These are phyloP conservation scores for Chaetomium globosum DNA, from an alignment of 2,329 filamentous ascomycete species.

Conservation along the genomic window DNA sequence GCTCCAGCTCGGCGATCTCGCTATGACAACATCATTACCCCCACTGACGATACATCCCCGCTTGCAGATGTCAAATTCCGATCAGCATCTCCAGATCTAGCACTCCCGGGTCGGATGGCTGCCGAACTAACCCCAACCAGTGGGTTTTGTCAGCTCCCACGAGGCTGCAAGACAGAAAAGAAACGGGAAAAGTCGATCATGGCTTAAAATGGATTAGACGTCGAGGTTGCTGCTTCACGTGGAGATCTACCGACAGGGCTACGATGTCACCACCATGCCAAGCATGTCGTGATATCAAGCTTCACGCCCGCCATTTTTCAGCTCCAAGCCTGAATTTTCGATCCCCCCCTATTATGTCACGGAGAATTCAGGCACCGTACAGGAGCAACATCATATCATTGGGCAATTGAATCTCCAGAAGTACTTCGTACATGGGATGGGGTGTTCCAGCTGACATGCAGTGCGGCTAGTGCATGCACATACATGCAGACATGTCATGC, in stretches of 20 bases:
- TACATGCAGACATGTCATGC: background rate
- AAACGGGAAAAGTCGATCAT: slow-evolving; percentile 5
- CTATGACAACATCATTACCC: slow-evolving; percentile 17
- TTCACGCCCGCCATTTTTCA: background rate
- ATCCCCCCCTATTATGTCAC: background rate
- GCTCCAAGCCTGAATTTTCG: background rate
- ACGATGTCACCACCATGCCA: slow-evolving; percentile 24
- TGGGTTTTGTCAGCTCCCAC: slow-evolving; percentile 5
- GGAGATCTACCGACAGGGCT: slow-evolving; percentile 3
- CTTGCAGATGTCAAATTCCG: slow-evolving; percentile 9
- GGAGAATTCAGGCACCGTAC: background rate
- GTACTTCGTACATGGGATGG: too few species aligned
- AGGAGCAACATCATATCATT: background rate
- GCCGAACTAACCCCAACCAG: background rate
- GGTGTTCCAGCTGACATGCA: slow-evolving; percentile 9
- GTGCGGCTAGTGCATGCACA: background rate
- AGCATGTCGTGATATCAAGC: slow-evolving; percentile 20
- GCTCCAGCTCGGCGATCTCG: slow-evolving; percentile 1
- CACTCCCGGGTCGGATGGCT: slow-evolving; percentile 4
- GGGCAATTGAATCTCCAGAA: background rate
- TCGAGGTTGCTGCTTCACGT: background rate
- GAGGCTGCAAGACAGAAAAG: background rate
- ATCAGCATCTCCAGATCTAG: slow-evolving; percentile 8
- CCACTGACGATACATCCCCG: slow-evolving; percentile 16
- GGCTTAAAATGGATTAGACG: background rate